A percentile compares a stretch with the other conserved stretches of the same genome.
Conservation (phyloP, 1,284 basidiomycete genomes). For the Agroathelia rolfsii region DNA sequence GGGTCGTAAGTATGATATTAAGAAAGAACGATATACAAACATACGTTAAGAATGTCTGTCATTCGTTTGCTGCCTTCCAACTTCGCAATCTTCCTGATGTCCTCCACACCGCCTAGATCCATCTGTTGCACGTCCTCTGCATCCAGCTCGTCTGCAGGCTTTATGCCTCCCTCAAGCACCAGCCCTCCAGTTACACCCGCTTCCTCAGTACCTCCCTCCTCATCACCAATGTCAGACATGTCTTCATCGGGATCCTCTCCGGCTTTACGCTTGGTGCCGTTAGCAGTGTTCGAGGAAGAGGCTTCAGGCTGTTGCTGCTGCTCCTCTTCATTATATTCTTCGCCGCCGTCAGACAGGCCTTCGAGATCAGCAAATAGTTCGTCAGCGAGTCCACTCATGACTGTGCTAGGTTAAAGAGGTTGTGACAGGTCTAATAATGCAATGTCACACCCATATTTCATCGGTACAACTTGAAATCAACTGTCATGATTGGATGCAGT, state of each 20-base stretch:
- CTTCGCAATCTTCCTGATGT: constrained; percentile 82
- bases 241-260: constrained; percentile 38
- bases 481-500: too few species aligned
- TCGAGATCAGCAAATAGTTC: constrained; percentile 85
- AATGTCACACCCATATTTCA: too few species aligned
- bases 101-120: constrained; percentile 76
- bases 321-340: constrained; percentile 45
- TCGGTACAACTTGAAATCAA: too few species aligned
- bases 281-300: constrained; percentile 23
- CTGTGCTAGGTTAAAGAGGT: background rate
- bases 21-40: constrained; percentile 11
- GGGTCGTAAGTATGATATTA: constrained; percentile 5
- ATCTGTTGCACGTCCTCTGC: constrained; percentile 87
- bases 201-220: constrained; percentile 29
- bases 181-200: constrained; percentile 41
- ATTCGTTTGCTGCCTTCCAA: constrained; percentile 82
- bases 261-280: constrained; percentile 53
- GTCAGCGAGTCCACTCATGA: constrained; percentile 73
- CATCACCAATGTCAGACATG: constrained; percentile 38
- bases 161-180: constrained; percentile 84
- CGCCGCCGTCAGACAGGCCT: constrained; percentile 58
- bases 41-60: constrained; percentile 74
- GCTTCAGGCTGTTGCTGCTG: constrained; percentile 22
- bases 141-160: constrained; percentile 89
- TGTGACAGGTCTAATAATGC: too few species aligned